phyloP scores from a whole-genome alignment of 768 basidiomycete genomes.

The Mycena floridula region DNA sequence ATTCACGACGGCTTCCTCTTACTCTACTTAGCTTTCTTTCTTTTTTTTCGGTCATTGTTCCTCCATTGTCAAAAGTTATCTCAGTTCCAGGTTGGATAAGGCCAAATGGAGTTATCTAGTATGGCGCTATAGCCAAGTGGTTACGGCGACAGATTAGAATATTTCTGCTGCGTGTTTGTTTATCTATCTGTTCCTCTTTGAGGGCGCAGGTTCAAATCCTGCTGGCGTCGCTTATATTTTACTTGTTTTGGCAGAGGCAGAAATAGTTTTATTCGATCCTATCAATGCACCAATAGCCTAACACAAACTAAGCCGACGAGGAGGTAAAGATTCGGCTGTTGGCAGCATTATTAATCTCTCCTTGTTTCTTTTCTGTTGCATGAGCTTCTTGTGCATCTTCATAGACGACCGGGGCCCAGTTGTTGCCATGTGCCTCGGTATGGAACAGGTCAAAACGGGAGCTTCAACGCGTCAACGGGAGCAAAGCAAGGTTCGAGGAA shows the following conservation, averaged over 20 bases:
- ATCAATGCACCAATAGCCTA: too few species aligned
- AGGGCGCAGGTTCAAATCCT: slow-evolving; percentile 68
- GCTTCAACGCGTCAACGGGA: slow-evolving; percentile 5
- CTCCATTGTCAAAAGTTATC: too few species aligned
- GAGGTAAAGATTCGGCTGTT: background rate
- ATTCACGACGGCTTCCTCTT: too few species aligned
- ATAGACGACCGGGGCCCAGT: slow-evolving; percentile 18
- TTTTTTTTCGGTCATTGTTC: too few species aligned
- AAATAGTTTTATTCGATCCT: too few species aligned
- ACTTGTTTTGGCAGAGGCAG: too few species aligned
- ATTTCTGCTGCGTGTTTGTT: too few species aligned
- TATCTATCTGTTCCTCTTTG: slow-evolving; percentile 68
- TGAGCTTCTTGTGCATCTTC: slow-evolving; percentile 4
- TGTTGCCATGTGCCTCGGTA: slow-evolving; percentile 20
- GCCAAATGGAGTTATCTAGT: too few species aligned
- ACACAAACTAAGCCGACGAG: background rate
- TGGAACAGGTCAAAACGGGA: slow-evolving; percentile 21
- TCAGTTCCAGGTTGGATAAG: too few species aligned
- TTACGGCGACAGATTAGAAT: slow-evolving; percentile 62
- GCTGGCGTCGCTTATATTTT: slow-evolving; percentile 47
- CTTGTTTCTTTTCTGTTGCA: slow-evolving; percentile 3
- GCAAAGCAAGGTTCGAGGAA: background rate
- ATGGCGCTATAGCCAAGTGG: slow-evolving; percentile 75
- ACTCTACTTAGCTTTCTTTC: too few species aligned
- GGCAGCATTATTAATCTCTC: slow-evolving; percentile 7